Conservation (phyloP, 495 filamentous ascomycete species). For the Penicillium goetzii region DNA sequence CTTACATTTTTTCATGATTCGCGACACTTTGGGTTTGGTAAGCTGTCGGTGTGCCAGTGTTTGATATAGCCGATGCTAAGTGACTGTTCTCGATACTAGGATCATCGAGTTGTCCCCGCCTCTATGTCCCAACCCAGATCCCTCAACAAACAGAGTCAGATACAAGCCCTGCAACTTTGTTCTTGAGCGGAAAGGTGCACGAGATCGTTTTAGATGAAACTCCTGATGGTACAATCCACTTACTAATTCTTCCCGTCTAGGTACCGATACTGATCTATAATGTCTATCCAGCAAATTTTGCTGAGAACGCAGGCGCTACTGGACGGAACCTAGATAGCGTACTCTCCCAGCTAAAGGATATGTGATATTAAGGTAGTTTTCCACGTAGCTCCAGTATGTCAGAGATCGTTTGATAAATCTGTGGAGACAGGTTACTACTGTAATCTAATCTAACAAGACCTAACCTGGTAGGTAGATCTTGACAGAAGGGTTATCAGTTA, state of each 20-base stretch:
- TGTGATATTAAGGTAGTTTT: conserved; percentile 22
- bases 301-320: conserved; percentile 32
- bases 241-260: conserved; percentile 12
- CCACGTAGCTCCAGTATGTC: too few species aligned
- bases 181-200: conserved; percentile 36
- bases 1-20: conserved; percentile 42
- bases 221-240: conserved; percentile 31
- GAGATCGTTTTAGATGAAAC: conserved; percentile 39
- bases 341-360: conserved; percentile 36
- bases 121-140: conserved; percentile 34
- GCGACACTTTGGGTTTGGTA: conserved; percentile 38
- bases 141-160: conserved; percentile 35
- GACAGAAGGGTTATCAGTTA: too few species aligned
- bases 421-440: too few species aligned
- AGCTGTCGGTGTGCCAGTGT: conserved; percentile 11
- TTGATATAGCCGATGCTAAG: conserved; percentile 13
- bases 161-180: conserved; percentile 40
- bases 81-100: conserved; percentile 25
- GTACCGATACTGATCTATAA: conserved; percentile 27
- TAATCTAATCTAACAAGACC: too few species aligned
- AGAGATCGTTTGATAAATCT: too few species aligned
- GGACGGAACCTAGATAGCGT: conserved; percentile 23
- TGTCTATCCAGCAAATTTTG: conserved; percentile 33
- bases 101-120: conserved; percentile 36
- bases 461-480: too few species aligned